phyloP scores from a whole-genome alignment of 345 rosid genomes.

The Cardamine resedifolia region DNA sequence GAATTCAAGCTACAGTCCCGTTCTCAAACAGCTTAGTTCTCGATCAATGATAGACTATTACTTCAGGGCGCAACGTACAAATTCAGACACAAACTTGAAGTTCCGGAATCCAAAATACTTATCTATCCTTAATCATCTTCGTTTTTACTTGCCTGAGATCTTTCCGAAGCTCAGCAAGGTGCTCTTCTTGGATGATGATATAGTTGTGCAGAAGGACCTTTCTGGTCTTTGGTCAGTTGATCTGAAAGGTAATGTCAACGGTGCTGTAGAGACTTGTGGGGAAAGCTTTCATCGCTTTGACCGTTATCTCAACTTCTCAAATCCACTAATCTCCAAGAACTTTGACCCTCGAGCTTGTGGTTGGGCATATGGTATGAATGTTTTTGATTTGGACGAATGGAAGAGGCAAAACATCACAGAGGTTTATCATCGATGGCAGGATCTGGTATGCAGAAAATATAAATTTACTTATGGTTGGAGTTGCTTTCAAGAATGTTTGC shows the following conservation, averaged over 20 bases:
- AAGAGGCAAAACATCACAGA: slow-evolving; percentile 82
- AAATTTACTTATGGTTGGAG: background rate
- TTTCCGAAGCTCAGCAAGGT: slow-evolving; percentile 91
- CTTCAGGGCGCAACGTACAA: slow-evolving; percentile 74
- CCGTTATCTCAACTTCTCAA: slow-evolving; percentile 95
- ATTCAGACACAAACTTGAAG: slow-evolving; percentile 82
- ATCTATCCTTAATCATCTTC: slow-evolving; percentile 93
- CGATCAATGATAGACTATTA: slow-evolving; percentile 86
- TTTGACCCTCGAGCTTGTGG: slow-evolving; percentile 96
- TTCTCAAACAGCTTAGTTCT: slow-evolving; percentile 88
- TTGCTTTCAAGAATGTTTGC: slow-evolving; percentile 11
- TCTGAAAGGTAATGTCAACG: slow-evolving; percentile 93
- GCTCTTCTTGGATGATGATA: slow-evolving; percentile 90
- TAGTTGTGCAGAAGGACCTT: slow-evolving; percentile 93
- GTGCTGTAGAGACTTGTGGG: slow-evolving; percentile 99
- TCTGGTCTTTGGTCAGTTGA: slow-evolving; percentile 78
- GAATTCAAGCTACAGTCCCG: slow-evolving; percentile 95
- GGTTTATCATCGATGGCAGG: slow-evolving; percentile 92
- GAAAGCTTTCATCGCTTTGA: slow-evolving; percentile 96
- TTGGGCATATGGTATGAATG: slow-evolving; percentile 99
- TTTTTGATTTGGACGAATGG: slow-evolving; percentile 91
- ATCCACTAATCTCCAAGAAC: slow-evolving; percentile 85
- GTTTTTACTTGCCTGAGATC: slow-evolving; percentile 94
- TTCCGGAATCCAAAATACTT: slow-evolving; percentile 95
- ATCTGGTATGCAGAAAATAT: slow-evolving; percentile 57